Base-by-base conservation (phyloP, 2,329 filamentous ascomycete species). In the Dactylella cylindrospora region DNA sequence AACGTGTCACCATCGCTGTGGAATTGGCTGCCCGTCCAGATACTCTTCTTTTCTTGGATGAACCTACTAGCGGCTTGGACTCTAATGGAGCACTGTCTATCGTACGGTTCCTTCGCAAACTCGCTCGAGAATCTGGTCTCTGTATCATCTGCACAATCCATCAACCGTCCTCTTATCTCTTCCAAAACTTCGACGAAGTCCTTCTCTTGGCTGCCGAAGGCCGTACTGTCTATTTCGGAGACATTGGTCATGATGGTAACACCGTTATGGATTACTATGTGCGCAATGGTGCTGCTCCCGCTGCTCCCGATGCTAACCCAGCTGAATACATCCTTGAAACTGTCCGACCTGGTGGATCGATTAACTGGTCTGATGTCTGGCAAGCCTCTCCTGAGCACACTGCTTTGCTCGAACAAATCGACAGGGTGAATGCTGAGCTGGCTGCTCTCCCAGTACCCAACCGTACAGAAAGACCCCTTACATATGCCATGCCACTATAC, bases 281-380 rank as follows among this genome's bases (percentile, higher is more conserved):
- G 15, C 65, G 67, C 17, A 68, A 69, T 31, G 55, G 66, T 15
- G 68, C 65, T 23, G 35, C 49, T 28, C 52, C 52, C 6, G 66
- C 66, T 40, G 49, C 47, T 13, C 32, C 15, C 20, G 60, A 68
- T 28, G 66, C 64, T 12, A 69, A 80, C 72, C 67, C 77, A 10
- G 76, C 77, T 46, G 77, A 79, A 67, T 78, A 78, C 61, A 73
- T 79, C 28, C 70, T 79, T 0, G 76, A 78, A 67, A 61, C 55
- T 5, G 76, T 75, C 12, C 75, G 77, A 46, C 51, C 41, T 26
- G 35, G 47, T 40, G 44, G 44, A 8, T 31, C 62, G 8, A 66
- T 31, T 51, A 78, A 89, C 69, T 90, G 86, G 86, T 84, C 86
- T 69, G 79, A 87, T 28, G 84, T 88, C 69, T 90, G 87, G 86